Conservation (phyloP, 352 stramenopile species). For the Globisporangium iwayamae region DNA sequence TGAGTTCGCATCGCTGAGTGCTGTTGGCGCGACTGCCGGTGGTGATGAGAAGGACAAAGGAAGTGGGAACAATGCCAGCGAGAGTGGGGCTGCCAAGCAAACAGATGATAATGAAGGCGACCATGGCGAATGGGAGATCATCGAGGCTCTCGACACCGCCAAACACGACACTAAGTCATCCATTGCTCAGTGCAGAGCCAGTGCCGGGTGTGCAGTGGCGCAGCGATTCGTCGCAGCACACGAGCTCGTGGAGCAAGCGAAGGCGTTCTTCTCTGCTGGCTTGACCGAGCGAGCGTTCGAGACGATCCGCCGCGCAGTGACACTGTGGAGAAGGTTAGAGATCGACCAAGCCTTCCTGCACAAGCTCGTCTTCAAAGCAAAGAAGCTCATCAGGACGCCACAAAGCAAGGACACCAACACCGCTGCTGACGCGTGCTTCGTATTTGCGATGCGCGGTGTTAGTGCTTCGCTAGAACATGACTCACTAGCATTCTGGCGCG, state of each 20-base stretch:
- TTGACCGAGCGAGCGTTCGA: conserved; percentile 1
- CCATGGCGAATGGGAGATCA: neutral
- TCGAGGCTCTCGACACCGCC: neutral
- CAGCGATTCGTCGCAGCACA: conserved; percentile 1
- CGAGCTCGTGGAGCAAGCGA: conserved; percentile 7
- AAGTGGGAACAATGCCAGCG: neutral
- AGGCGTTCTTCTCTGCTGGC: neutral
- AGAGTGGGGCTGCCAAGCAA: neutral
- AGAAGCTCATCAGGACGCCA: neutral
- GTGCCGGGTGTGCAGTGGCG: neutral
- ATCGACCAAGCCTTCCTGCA: conserved; percentile 1
- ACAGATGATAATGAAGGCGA: neutral
- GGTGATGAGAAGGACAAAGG: neutral
- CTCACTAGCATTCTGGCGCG: neutral
- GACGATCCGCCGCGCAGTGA: conserved; percentile 4
- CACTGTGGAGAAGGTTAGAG: neutral
- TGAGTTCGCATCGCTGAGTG: neutral
- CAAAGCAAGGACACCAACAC: neutral
- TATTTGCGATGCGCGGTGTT: conserved; percentile 2
- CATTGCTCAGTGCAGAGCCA: neutral
- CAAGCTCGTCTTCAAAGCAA: neutral
- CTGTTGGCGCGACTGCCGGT: neutral
- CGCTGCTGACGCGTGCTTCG: neutral
- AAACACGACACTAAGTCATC: neutral
- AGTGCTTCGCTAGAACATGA: neutral